Base-by-base conservation (phyloP, 352 stramenopile species). In the Phytopythium ostracodes region DNA sequence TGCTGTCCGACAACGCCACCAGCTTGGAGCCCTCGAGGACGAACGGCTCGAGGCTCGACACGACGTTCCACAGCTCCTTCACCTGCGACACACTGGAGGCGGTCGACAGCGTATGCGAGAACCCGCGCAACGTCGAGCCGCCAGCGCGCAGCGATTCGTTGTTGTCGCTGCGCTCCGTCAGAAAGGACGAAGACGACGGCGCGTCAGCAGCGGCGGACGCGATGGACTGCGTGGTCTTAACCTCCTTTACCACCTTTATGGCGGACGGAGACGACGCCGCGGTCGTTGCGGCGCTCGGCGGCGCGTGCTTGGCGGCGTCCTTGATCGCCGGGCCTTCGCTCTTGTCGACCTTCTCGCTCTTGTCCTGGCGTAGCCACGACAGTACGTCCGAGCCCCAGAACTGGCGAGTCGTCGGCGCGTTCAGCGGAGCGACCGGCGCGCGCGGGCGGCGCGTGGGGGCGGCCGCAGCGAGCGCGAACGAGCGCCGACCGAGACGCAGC, bases 311-410 rank as follows among this genome's bases (percentile, higher is more conserved):
- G 14, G n/a, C 49, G 25, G 49, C 49, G 1, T 22, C 49, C n/a
- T 22, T 25, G 12, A 35, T 27, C 2, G 49, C 17, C n/a, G 11
- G 14, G 14, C 17, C 6, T 2, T 46, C 40, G 10, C 4, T 20
- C 46, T 24, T 52, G 22, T 24, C 51, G 8, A 33, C 0, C 33
- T 57, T 57, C 4, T 27, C 33, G 31, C 22, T 11, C 51, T 44
- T 44, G 0, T 68, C 66, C 5, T 71, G 46, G 7, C 74, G 66
- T 20, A 83, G 56, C 72, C 75, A 80, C n/a, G 70, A 66, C 29
- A 83, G 55, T 29, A 80, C 65, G 43, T 75, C 67, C 6, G 67
- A 71, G 7, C 65, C 68, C 75, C 75, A 83, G 31, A 83, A 60
- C 61, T 62, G 59, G 2, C 75, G 72, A 35, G 68, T 65, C 44